Evolutionary conservation across 1,284 basidiomycete genomes (phyloP).

Genomic region (Moniliophthora roreri): DNA sequence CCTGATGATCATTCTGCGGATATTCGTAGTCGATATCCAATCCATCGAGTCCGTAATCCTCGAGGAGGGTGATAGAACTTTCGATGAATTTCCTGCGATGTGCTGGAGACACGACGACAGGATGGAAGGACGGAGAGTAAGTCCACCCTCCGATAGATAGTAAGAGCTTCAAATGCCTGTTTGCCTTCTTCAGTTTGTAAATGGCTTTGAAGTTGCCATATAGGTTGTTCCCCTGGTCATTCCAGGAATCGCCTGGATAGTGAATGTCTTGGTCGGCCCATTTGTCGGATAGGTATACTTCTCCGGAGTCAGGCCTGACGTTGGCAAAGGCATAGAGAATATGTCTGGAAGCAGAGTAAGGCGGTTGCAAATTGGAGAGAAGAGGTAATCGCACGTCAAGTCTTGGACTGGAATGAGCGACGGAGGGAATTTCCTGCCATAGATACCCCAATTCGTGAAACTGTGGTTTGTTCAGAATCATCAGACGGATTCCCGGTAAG

Average conservation of each 20-base stretch:
- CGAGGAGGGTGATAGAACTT: conserved; percentile 77
- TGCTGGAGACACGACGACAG: conserved; percentile 63
- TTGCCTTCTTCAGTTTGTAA: conserved; percentile 83
- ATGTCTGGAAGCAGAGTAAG: conserved; percentile 36
- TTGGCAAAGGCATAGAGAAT: conserved; percentile 91
- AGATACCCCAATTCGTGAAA: conserved; percentile 92
- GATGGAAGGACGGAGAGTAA: conserved; percentile 79
- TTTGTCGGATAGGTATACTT: conserved; percentile 83
- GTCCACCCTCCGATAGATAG: conserved; percentile 93
- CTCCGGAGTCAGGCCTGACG: conserved; percentile 77
- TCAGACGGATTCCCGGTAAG: conserved; percentile 3
- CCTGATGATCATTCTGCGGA: conserved; percentile 69
- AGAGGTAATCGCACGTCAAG: conserved; percentile 69
- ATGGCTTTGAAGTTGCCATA: conserved; percentile 96
- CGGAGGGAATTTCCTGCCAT: conserved; percentile 86
- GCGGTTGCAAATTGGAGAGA: background rate
- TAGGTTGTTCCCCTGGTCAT: conserved; percentile 80
- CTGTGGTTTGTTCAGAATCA: conserved; percentile 40
- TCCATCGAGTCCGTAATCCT: conserved; percentile 77
- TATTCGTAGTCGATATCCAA: conserved; percentile 88
- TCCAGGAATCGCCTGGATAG: conserved; percentile 83
- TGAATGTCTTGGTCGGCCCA: conserved; percentile 96
- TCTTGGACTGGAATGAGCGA: conserved; percentile 77
- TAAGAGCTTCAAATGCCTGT: conserved; percentile 84
- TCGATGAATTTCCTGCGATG: conserved; percentile 77